Evolutionary conservation across 345 rosid species (phyloP), one percentile per base, ranked within the genome.

Genomic region (Salix purpurea): DNA sequence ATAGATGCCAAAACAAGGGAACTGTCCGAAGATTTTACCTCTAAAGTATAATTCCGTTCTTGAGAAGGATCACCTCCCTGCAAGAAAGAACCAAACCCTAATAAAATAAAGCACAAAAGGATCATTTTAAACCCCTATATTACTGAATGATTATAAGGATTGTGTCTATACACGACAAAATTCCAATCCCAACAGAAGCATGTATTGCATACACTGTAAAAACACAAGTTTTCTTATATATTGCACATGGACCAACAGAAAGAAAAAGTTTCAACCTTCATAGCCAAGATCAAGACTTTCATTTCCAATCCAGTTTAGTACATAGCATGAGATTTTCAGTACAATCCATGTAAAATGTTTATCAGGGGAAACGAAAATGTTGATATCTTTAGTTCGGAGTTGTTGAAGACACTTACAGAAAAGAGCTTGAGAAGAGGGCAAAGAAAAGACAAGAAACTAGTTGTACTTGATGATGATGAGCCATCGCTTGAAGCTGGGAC

Each of bases 41-140:
- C 93, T 23, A 91, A 70, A 78, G 85, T 74, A 73, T 86, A 71
- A 83, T 91, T 93, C 46, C 94, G 83, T 44, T 87, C 83, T 62
- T 26, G 81, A 46, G 96, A 89, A 61, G 97, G 97, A 74, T 93
- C 97, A 61, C 93, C 93, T 81, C 84, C 91, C 96, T 93, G 82
- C 72, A 83, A 82, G 76, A 58, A 75, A 78, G 36, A 75, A 15
- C 39, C 50, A 24, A 30, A 66, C 13, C 18, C 48, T 5, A 61
- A 15, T 58, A 12, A 40, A 21, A 69, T 36, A 65, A 60, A 21
- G 70, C 19, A 64, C 12, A 32, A 46, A 19, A 26, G 7, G n/a
- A 24, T 8, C 52, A 73, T 48, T 12, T 46, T 46, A 46, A 2
- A 46, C 50, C 56, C 21, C 7, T 50, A 50, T 1, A 50, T 50